phyloP scores from a whole-genome alignment of 2,329 filamentous ascomycete species.

The Albophoma yamanashiensis region DNA sequence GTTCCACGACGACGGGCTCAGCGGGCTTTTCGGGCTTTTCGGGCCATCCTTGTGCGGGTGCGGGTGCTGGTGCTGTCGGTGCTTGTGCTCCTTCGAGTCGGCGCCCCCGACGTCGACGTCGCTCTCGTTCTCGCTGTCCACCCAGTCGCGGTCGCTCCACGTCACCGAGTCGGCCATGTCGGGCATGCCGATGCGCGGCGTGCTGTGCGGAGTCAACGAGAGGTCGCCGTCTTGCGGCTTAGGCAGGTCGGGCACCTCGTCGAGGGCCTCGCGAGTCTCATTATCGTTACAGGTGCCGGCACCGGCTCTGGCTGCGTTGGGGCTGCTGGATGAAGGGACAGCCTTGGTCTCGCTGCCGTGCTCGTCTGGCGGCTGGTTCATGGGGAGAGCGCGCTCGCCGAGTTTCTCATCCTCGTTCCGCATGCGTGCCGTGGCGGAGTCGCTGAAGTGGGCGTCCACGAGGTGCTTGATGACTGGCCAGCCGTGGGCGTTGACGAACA shows the following conservation, averaged over 20 bases:
- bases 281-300: slow-evolving; percentile 10
- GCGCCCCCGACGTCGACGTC: slow-evolving; percentile 15
- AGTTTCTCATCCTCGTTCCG: slow-evolving; percentile 57
- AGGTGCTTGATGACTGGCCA: slow-evolving; percentile 96
- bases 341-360: slow-evolving; percentile 55
- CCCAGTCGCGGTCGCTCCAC: slow-evolving; percentile 59
- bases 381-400: slow-evolving; percentile 57
- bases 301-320: slow-evolving; percentile 16
- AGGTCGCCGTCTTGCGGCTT: slow-evolving; percentile 12
- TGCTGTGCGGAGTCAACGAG: slow-evolving; percentile 7
- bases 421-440: slow-evolving; percentile 49
- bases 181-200: slow-evolving; percentile 4
- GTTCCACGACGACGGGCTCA: slow-evolving; percentile 29
- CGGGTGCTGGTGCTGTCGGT: background rate
- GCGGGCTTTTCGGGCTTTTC: background rate
- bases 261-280: slow-evolving; percentile 25
- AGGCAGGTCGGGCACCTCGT: slow-evolving; percentile 36
- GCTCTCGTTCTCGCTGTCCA: slow-evolving; percentile 39
- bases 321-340: slow-evolving; percentile 9
- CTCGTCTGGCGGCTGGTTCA: slow-evolving; percentile 42
- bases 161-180: slow-evolving; percentile 41
- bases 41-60: slow-evolving; percentile 5
- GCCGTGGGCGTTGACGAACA: slow-evolving; percentile 94
- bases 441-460: slow-evolving; percentile 87
- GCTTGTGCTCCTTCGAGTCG: slow-evolving; percentile 9